Conservation (phyloP, 441 rosid species). For the Flueggea neowawraea region DNA sequence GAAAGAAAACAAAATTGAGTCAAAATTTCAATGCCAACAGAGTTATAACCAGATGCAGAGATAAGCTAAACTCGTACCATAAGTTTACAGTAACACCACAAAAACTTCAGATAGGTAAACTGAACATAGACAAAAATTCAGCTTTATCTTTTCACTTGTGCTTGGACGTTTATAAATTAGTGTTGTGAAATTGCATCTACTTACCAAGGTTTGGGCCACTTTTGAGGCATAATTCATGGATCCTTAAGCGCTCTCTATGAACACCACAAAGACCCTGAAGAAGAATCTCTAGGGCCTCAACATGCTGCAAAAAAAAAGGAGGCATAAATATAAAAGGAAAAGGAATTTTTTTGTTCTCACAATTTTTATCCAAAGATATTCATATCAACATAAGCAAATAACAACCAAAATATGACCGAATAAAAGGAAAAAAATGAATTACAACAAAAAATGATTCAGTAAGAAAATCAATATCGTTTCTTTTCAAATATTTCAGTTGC, state of each 20-base stretch:
- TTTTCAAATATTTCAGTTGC: too few relatives aligned
- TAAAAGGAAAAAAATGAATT: not conserved
- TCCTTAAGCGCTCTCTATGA: conserved; percentile 70
- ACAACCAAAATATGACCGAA: too few relatives aligned
- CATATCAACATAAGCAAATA: not conserved
- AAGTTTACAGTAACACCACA: too few relatives aligned
- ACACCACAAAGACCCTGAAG: conserved; percentile 98
- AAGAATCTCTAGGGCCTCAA: conserved; percentile 95
- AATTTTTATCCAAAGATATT: not conserved
- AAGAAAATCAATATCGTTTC: too few relatives aligned
- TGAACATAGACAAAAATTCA: too few relatives aligned
- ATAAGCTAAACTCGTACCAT: too few relatives aligned
- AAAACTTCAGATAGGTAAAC: too few relatives aligned
- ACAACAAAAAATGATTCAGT: too few relatives aligned
- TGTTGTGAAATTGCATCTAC: not conserved
- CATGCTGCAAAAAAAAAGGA: conserved; percentile 48
- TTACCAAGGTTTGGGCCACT: conserved; percentile 78
- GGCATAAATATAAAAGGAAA: not conserved
- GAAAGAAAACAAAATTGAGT: not conserved
- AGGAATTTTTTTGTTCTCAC: not conserved
- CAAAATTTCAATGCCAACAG: too few relatives aligned
- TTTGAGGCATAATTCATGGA: conserved; percentile 87
- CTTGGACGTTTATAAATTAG: not conserved
- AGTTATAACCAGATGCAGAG: too few relatives aligned
- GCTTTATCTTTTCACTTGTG: not conserved